Evolutionary conservation across 164 flowering plant genomes (phyloP).

Genomic region (Pachysandra terminalis): DNA sequence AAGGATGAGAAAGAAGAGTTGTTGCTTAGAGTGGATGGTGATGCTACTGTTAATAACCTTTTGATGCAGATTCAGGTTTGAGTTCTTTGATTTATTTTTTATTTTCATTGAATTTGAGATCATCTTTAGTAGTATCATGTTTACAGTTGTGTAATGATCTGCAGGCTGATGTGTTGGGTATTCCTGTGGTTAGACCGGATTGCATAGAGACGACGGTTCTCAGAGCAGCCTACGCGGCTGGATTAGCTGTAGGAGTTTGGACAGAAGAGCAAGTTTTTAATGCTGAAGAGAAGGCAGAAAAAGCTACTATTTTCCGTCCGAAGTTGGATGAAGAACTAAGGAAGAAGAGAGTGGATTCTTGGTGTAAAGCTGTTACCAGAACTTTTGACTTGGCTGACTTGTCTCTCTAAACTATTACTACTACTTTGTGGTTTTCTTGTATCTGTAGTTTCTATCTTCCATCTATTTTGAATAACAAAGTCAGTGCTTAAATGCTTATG

Average conservation of each 20-base stretch:
- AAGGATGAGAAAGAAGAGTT: constrained; percentile 61
- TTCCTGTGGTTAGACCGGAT: constrained; percentile 81
- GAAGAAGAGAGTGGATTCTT: constrained; percentile 74
- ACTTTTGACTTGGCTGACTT: constrained; percentile 91
- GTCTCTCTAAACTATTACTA: constrained; percentile 47
- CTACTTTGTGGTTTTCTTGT: too few species aligned
- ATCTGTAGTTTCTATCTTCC: neutral
- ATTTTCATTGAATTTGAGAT: neutral
- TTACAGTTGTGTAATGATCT: constrained; percentile 1
- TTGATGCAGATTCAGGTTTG: constrained; percentile 93
- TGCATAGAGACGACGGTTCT: constrained; percentile 94
- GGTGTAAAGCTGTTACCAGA: constrained; percentile 85
- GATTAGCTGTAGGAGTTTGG: constrained; percentile 88
- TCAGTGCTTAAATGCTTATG: neutral
- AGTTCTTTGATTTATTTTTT: neutral
- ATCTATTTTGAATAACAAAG: neutral
- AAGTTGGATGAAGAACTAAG: constrained; percentile 45
- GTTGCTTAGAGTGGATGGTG: constrained; percentile 92
- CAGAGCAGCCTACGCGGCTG: constrained; percentile 97
- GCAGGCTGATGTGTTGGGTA: constrained; percentile 86
- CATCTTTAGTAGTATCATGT: neutral
- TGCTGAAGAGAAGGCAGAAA: constrained; percentile 40
- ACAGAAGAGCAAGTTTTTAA: constrained; percentile 56
- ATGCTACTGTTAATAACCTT: constrained; percentile 87
- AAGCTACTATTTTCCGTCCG: constrained; percentile 47